phyloP scores from a whole-genome alignment of 352 stramenopile species.

The Globisporangium barbulae region DNA sequence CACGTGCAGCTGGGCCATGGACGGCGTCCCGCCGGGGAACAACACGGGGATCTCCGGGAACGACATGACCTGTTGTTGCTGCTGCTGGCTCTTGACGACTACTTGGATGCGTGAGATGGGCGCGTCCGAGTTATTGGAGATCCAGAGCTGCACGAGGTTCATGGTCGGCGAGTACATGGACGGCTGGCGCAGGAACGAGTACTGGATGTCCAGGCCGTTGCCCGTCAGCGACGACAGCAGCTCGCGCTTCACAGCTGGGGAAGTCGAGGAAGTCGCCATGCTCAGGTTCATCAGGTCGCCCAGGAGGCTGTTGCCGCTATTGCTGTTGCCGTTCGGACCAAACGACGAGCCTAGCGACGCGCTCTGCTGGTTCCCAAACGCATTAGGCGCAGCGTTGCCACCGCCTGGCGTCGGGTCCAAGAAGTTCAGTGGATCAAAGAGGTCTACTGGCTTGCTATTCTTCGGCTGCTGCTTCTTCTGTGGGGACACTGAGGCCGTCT shows the following conservation, averaged over 20 bases:
- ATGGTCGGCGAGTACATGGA: conserved; percentile 60
- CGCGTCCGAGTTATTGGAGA: conserved; percentile 62
- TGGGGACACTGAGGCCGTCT: conserved; percentile 17
- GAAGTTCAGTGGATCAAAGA: conserved; percentile 51
- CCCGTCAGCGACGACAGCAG: conserved; percentile 49
- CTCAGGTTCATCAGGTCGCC: conserved; percentile 64
- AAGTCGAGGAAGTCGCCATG: conserved; percentile 28
- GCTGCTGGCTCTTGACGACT: conserved; percentile 23
- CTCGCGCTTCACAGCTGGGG: conserved; percentile 33
- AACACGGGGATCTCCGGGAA: conserved; percentile 84
- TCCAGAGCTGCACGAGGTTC: conserved; percentile 72
- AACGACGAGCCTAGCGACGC: conserved; percentile 6
- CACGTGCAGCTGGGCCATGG: conserved; percentile 80
- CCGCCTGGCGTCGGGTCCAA: conserved; percentile 22
- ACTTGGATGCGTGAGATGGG: conserved; percentile 53
- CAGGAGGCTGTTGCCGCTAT: conserved; percentile 27
- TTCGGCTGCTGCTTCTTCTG: conserved; percentile 34
- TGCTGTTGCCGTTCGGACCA: not conserved
- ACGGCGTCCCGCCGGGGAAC: conserved; percentile 67
- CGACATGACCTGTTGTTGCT: conserved; percentile 48
- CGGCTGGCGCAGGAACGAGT: conserved; percentile 57
- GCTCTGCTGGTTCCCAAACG: conserved; percentile 14
- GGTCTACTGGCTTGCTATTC: conserved; percentile 34
- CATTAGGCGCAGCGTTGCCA: not conserved
- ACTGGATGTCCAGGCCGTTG: conserved; percentile 64